Evolutionary conservation across 192 early-diverging fungal genomes (phyloP).

Genomic region (Backusella parvicylindrica): DNA sequence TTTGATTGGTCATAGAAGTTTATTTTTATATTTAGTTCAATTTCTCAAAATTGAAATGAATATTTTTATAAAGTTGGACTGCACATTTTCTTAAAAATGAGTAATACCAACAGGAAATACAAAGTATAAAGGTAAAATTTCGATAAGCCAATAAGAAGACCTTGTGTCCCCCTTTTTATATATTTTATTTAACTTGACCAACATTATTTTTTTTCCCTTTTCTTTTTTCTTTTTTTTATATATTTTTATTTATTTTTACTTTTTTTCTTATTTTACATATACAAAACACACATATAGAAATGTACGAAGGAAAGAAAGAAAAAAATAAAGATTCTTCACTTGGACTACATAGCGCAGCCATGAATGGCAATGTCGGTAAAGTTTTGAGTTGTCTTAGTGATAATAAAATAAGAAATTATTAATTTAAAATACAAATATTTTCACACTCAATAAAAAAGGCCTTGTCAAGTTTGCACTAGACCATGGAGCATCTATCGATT

Average conservation of each 20-base stretch:
- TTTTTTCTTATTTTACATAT: neutral
- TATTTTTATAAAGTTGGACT: neutral
- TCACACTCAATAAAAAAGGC: slow-evolving; percentile 31
- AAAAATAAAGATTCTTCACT: slow-evolving; percentile 27
- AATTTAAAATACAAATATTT: slow-evolving; percentile 24
- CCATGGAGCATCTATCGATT: slow-evolving; percentile 68
- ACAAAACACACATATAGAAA: neutral
- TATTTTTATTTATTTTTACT: neutral
- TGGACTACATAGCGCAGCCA: slow-evolving; percentile 49
- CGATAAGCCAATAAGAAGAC: neutral
- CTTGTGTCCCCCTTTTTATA: neutral
- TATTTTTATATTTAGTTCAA: neutral
- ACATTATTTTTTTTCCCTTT: neutral
- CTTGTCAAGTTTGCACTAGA: slow-evolving; percentile 64
- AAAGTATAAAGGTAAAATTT: neutral
- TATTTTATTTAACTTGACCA: neutral
- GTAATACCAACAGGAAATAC: neutral
- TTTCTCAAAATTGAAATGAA: neutral
- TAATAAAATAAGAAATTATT: slow-evolving; percentile 17
- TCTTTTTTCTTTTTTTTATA: neutral
- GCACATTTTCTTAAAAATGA: neutral
- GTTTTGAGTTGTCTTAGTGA: neutral
- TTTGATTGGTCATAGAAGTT: neutral
- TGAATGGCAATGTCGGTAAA: slow-evolving; percentile 52
- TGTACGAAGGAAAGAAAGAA: slow-evolving; percentile 18